Conservation (phyloP, 371 early-diverging fungal genomes). For the Rhizopus delemar region DNA sequence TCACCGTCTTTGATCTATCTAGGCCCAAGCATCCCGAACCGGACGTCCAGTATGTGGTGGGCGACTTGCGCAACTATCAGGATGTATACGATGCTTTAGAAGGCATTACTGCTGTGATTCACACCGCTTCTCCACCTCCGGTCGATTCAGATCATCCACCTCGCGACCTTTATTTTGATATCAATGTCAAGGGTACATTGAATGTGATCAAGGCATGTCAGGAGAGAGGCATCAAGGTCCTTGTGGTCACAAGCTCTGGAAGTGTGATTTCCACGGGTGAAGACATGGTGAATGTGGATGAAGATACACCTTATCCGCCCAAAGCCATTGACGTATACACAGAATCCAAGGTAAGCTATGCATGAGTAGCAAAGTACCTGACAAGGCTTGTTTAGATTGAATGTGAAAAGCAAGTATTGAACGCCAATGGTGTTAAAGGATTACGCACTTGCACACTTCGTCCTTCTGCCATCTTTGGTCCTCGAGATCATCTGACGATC, state of each 20-base stretch:
- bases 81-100: slow-evolving; percentile 67
- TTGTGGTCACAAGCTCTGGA: too few relatives aligned
- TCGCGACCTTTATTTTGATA: slow-evolving; percentile 68
- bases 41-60: slow-evolving; percentile 63
- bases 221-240: too few relatives aligned
- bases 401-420: slow-evolving; percentile 81
- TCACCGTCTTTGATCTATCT: slow-evolving; percentile 76
- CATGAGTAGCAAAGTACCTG: not conserved
- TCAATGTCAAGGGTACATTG: slow-evolving; percentile 88
- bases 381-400: slow-evolving; percentile 42
- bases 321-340: too few relatives aligned
- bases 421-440: slow-evolving; percentile 68
- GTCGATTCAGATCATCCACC: slow-evolving; percentile 89
- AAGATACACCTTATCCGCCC: too few relatives aligned
- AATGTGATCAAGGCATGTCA: slow-evolving; percentile 82
- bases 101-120: slow-evolving; percentile 78
- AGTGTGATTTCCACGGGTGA: too few relatives aligned
- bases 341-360: slow-evolving; percentile 65
- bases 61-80: slow-evolving; percentile 72
- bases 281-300: too few relatives aligned
- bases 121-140: slow-evolving; percentile 90
- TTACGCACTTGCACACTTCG: slow-evolving; percentile 80
- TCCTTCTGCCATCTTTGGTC: slow-evolving; percentile 93
- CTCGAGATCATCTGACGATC: slow-evolving; percentile 82
- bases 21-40: slow-evolving; percentile 51